Evolutionary conservation across 148 eudicot species (phyloP).

Genomic region (Rhododendron ovatum): DNA sequence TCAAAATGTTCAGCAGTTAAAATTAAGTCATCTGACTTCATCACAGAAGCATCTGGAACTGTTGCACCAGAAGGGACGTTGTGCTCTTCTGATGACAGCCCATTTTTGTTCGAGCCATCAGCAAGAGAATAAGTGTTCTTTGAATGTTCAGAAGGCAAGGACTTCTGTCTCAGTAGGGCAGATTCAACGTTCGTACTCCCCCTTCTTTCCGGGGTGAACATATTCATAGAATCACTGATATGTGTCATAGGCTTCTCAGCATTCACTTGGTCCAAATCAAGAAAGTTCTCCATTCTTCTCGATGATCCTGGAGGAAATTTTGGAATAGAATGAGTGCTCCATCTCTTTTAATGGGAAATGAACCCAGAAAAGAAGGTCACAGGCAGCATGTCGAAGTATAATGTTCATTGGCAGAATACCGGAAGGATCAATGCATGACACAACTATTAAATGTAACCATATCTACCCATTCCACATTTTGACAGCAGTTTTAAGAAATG

Average conservation of each 20-base stretch:
- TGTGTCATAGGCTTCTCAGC: slow-evolving; percentile 12
- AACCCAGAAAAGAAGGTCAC: not conserved
- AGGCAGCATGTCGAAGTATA: not conserved
- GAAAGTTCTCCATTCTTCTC: slow-evolving; percentile 24
- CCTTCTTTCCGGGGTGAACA: slow-evolving; percentile 3
- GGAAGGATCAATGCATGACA: not conserved
- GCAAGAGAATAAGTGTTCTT: not conserved
- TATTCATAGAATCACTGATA: not conserved
- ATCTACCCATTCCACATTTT: slow-evolving; percentile 1
- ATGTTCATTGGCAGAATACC: not conserved
- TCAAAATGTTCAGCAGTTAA: slow-evolving; percentile 5
- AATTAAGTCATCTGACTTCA: not conserved
- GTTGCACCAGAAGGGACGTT: not conserved
- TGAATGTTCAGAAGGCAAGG: slow-evolving; percentile 2
- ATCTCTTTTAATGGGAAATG: not conserved
- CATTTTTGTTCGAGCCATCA: not conserved
- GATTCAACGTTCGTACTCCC: not conserved
- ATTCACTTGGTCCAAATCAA: slow-evolving; percentile 24
- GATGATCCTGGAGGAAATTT: slow-evolving; percentile 26
- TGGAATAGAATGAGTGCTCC: not conserved
- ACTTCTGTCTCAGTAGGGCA: not conserved
- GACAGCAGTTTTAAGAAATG: not conserved
- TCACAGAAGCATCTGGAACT: not conserved
- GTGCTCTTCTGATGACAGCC: not conserved
- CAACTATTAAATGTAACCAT: not conserved